phyloP scores from a whole-genome alignment of 2,329 filamentous ascomycete species.

The Penicillium sclerotiorum region DNA sequence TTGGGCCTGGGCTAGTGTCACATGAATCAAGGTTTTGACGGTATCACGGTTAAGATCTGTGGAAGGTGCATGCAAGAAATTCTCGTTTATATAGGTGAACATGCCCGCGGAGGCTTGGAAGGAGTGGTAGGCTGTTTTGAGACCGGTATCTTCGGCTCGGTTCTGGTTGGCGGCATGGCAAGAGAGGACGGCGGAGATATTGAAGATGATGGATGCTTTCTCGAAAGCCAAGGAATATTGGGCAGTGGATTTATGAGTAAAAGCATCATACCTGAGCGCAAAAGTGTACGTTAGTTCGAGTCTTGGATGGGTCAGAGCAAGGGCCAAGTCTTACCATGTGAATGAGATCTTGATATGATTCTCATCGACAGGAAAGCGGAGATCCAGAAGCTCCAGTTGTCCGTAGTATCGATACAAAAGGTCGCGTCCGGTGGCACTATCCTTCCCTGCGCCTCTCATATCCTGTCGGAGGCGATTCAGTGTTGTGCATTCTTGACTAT shows the following conservation, averaged over 20 bases:
- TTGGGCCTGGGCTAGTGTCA: slow-evolving; percentile 94
- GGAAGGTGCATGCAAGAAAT: slow-evolving; percentile 95
- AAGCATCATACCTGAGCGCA: slow-evolving; percentile 85
- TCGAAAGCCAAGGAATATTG: slow-evolving; percentile 97
- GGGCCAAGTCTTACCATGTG: no score
- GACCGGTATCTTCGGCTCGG: slow-evolving; percentile 83
- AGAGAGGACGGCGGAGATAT: slow-evolving; percentile 94
- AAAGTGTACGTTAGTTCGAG: slow-evolving; percentile 4
- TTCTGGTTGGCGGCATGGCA: slow-evolving; percentile 94
- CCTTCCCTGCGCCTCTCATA: slow-evolving; percentile 95
- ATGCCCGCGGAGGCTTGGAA: slow-evolving; percentile 98
- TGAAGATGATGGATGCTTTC: slow-evolving; percentile 99
- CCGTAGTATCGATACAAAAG: slow-evolving; percentile 97
- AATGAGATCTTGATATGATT: slow-evolving; percentile 99
- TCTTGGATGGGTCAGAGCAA: no score
- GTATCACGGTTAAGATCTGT: slow-evolving; percentile 95
- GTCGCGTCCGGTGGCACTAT: slow-evolving; percentile 90
- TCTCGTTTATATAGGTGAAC: slow-evolving; percentile 99
- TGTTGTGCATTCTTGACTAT: slow-evolving; percentile 91
- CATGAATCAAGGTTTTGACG: slow-evolving; percentile 87
- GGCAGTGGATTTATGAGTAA: slow-evolving; percentile 94
- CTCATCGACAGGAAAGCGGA: slow-evolving; percentile 96
- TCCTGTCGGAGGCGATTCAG: slow-evolving; percentile 95
- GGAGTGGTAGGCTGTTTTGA: slow-evolving; percentile 96
- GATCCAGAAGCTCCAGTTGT: slow-evolving; percentile 89